Conservation (phyloP, 768 basidiomycete species). For the Termitomyces sp. region DNA sequence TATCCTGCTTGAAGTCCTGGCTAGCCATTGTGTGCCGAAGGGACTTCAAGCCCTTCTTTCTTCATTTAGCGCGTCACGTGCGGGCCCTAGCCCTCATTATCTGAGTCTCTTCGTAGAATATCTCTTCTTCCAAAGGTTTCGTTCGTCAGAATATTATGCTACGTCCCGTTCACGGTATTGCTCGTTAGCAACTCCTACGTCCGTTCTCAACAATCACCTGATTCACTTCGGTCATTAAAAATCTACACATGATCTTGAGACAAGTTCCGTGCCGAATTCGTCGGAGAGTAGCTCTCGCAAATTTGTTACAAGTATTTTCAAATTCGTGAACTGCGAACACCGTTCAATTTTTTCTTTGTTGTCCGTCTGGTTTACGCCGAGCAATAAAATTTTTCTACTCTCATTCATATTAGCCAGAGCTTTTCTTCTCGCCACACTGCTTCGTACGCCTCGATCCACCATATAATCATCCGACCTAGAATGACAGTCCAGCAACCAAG, state of each 20-base stretch:
- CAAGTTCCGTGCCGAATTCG: neutral
- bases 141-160: neutral
- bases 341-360: neutral
- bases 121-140: no score
- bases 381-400: neutral
- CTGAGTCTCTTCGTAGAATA: no score
- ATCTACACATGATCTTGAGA: neutral
- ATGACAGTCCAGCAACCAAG: slow-evolving; percentile 39
- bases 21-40: no score
- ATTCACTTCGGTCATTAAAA: neutral
- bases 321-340: neutral
- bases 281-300: neutral
- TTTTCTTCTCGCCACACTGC: neutral
- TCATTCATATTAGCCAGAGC: neutral
- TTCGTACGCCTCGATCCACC: neutral
- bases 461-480: neutral
- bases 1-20: slow-evolving; percentile 18
- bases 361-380: neutral
- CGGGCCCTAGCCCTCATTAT: no score
- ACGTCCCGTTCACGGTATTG: neutral
- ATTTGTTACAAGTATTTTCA: neutral
- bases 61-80: no score
- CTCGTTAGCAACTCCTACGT: neutral
- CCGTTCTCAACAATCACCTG: neutral
- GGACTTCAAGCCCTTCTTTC: no score